Conservation (phyloP, 768 basidiomycete species). For the Boletus coccyginus region DNA sequence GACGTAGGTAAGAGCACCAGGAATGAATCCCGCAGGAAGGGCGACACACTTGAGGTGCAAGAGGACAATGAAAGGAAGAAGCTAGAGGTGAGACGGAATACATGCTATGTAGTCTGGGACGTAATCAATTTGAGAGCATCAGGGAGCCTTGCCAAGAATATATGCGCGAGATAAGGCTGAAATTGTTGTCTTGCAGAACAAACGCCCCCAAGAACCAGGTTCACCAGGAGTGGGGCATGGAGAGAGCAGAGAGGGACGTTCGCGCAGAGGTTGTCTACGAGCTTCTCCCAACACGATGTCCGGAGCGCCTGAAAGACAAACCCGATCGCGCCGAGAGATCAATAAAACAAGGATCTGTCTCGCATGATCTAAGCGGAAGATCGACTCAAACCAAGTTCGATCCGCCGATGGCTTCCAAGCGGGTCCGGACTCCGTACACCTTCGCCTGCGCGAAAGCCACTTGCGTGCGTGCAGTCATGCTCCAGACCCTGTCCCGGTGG, state of each 20-base stretch:
- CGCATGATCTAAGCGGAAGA: no score
- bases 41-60: conserved; percentile 59
- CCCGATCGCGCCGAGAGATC: no score
- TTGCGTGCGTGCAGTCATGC: conserved; percentile 21
- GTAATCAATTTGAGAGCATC: conserved; percentile 54
- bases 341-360: no score
- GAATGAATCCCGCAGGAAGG: conserved; percentile 79
- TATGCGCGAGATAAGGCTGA: no score
- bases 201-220: no score
- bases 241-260: no score
- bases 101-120: conserved; percentile 62
- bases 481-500: conserved; percentile 36
- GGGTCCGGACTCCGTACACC: conserved; percentile 55
- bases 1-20: conserved; percentile 74
- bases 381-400: no score
- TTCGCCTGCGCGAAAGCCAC: conserved; percentile 53
- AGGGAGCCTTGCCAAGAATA: conserved; percentile 43
- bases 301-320: no score
- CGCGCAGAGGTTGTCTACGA: no score
- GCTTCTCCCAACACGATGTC: no score
- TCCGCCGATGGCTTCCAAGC: conserved; percentile 65
- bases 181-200: no score
- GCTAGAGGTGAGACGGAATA: background rate
- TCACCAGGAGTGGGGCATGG: no score
- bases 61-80: background rate